Evolutionary conservation across 2,329 filamentous ascomycete genomes (phyloP), one percentile per base, ranked within the genome.

Genomic region (Boeremia lycopersici): DNA sequence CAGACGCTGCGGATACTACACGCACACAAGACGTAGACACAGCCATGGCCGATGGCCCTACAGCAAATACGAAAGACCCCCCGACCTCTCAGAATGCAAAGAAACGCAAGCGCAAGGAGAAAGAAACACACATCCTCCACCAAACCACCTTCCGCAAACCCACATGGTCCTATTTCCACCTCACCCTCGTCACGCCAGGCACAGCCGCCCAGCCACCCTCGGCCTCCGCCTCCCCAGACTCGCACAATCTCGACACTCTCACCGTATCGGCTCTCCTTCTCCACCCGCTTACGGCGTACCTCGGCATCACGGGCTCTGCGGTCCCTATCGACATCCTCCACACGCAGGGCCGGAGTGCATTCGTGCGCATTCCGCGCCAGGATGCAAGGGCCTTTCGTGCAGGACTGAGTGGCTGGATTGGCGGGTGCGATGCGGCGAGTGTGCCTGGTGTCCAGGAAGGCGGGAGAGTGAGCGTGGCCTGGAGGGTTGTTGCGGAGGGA

Each of bases 291-390:
- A 79, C 78, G 1, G 84, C 89, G 57, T 92, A 90, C 64, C 82
- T 93, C 1, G 90, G 90, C 17, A 75, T 85, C 15, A 86, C 84
- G 0, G 90, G 90, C 10, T 76, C 81, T 2, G 85, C 84, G 10
- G 86, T 93, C 3, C 77, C 86, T 1, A 69, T 92, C 51, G 90
- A 93, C 67, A 84, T 93, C 17, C 80, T 93, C 30, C 85, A 86
- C 15, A 65, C 57, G 0, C 5, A 6, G 1, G 67, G 64, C 0
- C 19, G 62, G 0, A 57, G 62, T 1, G 63, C 67, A 5, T 69
- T 61, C 57, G 42, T 74, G 0, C 55, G 71, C 5, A 56, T 73
- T 2, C 61, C 69, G 42, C 48, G 68, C 47, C 55, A 59, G 43
- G 71, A 74, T 59, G 67, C 51, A 29, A 31, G 60, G 5, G 70